A percentile compares a stretch with the other conserved stretches of the same genome.
Conservation (phyloP, 1,139 yeast species). For the Barnettozyma hawaiiensis region DNA sequence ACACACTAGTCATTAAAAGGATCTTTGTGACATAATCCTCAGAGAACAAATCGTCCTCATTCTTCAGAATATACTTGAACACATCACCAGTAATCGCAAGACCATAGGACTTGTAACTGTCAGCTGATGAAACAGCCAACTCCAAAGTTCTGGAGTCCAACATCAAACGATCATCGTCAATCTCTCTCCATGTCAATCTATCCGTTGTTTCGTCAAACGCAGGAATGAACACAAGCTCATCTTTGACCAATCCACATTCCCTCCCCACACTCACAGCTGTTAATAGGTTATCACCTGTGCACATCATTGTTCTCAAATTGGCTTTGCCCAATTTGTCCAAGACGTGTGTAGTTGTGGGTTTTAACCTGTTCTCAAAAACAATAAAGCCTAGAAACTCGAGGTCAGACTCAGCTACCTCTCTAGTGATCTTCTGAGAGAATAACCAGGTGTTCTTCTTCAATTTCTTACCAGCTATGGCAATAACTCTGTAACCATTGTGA, state of each 20-base stretch:
- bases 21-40: conserved; percentile 46
- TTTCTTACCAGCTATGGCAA: conserved; percentile 80
- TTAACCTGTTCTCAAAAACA: conserved; percentile 85
- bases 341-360: conserved; percentile 58
- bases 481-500: conserved; percentile 89
- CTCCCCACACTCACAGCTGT: conserved; percentile 92
- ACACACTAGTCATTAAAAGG: conserved; percentile 69
- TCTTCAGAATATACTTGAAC: conserved; percentile 66
- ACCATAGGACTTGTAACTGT: conserved; percentile 38
- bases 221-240: conserved; percentile 61
- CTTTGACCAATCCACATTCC: conserved; percentile 65
- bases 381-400: conserved; percentile 81
- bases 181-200: conserved; percentile 55
- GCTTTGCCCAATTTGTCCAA: conserved; percentile 57
- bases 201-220: conserved; percentile 35
- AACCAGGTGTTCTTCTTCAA: conserved; percentile 39
- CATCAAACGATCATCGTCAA: conserved; percentile 44
- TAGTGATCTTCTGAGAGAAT: conserved; percentile 37
- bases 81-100: conserved; percentile 92
- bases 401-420: conserved; percentile 64
- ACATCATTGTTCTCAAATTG: conserved; percentile 80
- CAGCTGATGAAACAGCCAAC: conserved; percentile 7
- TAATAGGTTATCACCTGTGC: conserved; percentile 93
- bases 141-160: conserved; percentile 61
- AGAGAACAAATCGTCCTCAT: conserved; percentile 33